Evolutionary conservation across 2,329 filamentous ascomycete genomes (phyloP), one percentile per base, ranked within the genome.

Genomic region (Fusarium irregulare): DNA sequence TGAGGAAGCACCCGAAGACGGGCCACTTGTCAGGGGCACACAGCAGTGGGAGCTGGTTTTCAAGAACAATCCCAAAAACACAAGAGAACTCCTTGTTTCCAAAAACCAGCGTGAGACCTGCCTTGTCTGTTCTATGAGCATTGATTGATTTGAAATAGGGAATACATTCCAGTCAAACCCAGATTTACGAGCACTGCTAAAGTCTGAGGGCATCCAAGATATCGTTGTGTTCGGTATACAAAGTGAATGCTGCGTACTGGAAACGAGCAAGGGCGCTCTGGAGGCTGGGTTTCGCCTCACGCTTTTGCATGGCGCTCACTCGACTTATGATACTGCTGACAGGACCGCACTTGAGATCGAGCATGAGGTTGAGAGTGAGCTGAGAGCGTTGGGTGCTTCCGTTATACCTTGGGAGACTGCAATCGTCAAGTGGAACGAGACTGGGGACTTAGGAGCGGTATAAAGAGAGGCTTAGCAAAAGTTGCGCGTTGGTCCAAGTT

Each of bases 171-270:
- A 61, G 34, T 61, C 64, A 14, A 67, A 67, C 25, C 46, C 61
- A 6, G 40, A 34, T 7, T 20, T 67, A 28, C 46, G 32, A 11
- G 34, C 45, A 10, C 21, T 51, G 11, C 32, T 67, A 5, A 66
- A 37, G 28, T 44, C 41, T 3, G 34, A 53, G 28, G 56, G 64
- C 9, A 42, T 66, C 20, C 32, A 66, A n/a, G 44, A 56, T 1
- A 64, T 68, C 21, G 41, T 68, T 8, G 59, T 42, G 4, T 68
- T 68, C 42, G 66, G 66, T 4, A 46, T 68, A 11, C 66, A 68
- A 45, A 68, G 66, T 20, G 64, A 68, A 34, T 68, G 64, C 34
- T 68, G 66, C 27, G 64, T 68, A 12, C 30, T 59, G 10, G 53
- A 59, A 45, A 68, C 66, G 7, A 60, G 64, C 25, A 68, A 60